phyloP scores from a whole-genome alignment of 495 filamentous ascomycete genomes.

The Thozetella sp. region DNA sequence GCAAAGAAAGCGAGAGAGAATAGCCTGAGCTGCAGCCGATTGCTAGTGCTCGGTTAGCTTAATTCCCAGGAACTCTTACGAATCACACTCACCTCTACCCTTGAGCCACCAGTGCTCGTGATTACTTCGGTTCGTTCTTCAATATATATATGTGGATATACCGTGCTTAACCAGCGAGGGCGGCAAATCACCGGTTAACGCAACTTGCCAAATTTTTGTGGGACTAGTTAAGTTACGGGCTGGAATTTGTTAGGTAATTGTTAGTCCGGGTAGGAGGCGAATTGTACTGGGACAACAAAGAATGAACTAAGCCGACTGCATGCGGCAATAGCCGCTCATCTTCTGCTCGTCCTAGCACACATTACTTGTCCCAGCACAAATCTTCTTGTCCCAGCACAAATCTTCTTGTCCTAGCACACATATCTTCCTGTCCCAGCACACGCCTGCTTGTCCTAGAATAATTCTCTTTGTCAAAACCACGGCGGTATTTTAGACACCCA shows the following conservation, averaged over 20 bases:
- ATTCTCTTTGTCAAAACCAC: too few relatives aligned
- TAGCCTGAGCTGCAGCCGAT: background rate
- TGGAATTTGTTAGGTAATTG: too few relatives aligned
- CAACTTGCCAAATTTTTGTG: background rate
- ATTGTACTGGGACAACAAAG: background rate
- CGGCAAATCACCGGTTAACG: background rate
- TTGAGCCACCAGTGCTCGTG: background rate
- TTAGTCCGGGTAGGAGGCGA: background rate
- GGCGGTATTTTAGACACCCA: too few relatives aligned
- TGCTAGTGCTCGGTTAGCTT: background rate
- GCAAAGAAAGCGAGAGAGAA: background rate
- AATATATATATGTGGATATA: background rate
- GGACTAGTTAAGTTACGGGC: too few relatives aligned
- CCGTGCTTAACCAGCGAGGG: background rate
- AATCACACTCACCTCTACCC: background rate
- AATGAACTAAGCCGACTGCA: background rate
- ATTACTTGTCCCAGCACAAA: too few relatives aligned
- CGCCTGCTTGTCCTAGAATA: too few relatives aligned
- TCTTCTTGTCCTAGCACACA: too few relatives aligned
- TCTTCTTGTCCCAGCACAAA: too few relatives aligned
- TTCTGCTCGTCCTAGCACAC: background rate
- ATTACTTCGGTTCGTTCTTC: background rate
- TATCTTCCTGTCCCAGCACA: too few relatives aligned
- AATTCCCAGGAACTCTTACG: background rate
- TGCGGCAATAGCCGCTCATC: background rate